phyloP scores from a whole-genome alignment of 2,329 filamentous ascomycete species.

The Fusarium coicis region DNA sequence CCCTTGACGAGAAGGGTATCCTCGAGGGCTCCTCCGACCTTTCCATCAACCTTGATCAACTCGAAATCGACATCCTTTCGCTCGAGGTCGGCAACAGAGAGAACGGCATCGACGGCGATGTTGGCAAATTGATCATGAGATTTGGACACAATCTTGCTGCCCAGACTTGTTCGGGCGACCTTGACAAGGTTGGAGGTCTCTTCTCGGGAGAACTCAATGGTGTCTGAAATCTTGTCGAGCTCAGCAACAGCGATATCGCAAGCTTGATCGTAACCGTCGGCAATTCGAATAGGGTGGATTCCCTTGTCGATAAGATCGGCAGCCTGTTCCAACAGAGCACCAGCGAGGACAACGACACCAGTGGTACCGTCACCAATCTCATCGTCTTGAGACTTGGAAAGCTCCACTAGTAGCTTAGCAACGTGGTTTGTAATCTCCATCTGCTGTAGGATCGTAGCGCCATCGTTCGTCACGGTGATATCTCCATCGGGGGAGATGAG shows the following conservation, averaged over 20 bases:
- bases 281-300: conserved; percentile 98
- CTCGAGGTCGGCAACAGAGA: conserved; percentile 95
- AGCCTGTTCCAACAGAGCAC: conserved; percentile 94
- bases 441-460: conserved; percentile 94
- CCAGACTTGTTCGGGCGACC: conserved; percentile 94
- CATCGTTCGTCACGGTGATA: conserved; percentile 99
- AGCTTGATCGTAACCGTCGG: conserved; percentile 96
- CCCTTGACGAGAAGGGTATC: conserved; percentile 96
- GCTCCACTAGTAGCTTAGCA: conserved; percentile 93
- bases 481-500: conserved; percentile 98
- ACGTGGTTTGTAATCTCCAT: conserved; percentile 99
- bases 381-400: conserved; percentile 98
- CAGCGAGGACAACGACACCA: conserved; percentile 94
- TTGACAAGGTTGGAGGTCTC: conserved; percentile 89
- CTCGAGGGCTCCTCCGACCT: conserved; percentile 93
- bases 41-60: conserved; percentile 98
- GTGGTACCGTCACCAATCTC: conserved; percentile 99
- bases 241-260: conserved; percentile 96
- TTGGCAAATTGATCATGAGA: conserved; percentile 98
- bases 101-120: conserved; percentile 95
- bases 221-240: conserved; percentile 92
- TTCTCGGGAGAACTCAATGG: conserved; percentile 83
- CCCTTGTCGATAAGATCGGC: conserved; percentile 99
- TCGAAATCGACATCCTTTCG: conserved; percentile 98
- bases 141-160: conserved; percentile 99